These are phyloP conservation scores for Globisporangium canariense DNA, from an alignment of 352 stramenopile genomes.

Conservation along the genomic window DNA sequence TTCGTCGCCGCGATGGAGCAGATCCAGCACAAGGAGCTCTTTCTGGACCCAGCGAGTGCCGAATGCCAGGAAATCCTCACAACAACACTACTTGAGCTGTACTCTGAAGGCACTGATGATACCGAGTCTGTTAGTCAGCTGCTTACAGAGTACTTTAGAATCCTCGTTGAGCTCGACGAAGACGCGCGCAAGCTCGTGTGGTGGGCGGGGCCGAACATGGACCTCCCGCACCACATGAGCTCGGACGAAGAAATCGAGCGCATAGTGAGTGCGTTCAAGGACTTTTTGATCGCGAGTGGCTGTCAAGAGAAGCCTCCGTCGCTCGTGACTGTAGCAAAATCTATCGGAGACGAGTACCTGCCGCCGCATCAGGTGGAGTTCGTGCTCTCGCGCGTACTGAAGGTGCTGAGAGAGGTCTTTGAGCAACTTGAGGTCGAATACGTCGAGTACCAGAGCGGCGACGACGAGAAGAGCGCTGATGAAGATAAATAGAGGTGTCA, in stretches of 20 bases:
- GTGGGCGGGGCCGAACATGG: conserved; percentile 52
- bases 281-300: conserved; percentile 27
- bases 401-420: conserved; percentile 40
- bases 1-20: conserved; percentile 39
- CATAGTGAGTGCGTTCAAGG: conserved; percentile 34
- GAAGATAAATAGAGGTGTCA: conserved; percentile 8
- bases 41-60: neutral
- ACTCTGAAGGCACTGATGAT: conserved; percentile 16
- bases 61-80: conserved; percentile 7
- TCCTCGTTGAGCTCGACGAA: conserved; percentile 27
- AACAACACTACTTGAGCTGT: conserved; percentile 26
- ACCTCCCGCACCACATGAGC: conserved; percentile 67
- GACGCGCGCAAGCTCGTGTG: conserved; percentile 31
- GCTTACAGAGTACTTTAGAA: conserved; percentile 21
- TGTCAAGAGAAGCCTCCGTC: conserved; percentile 34
- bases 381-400: conserved; percentile 44
- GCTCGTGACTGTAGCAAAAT: conserved; percentile 85
- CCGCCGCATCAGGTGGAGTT: conserved; percentile 54
- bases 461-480: conserved; percentile 10
- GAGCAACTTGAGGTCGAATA: conserved; percentile 29
- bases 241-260: conserved; percentile 43
- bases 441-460: conserved; percentile 48
- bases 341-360: conserved; percentile 67
- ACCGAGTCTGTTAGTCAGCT: conserved; percentile 6
- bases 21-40: conserved; percentile 23